phyloP scores from a whole-genome alignment of 345 rosid genomes.

The Laguncularia racemosa region DNA sequence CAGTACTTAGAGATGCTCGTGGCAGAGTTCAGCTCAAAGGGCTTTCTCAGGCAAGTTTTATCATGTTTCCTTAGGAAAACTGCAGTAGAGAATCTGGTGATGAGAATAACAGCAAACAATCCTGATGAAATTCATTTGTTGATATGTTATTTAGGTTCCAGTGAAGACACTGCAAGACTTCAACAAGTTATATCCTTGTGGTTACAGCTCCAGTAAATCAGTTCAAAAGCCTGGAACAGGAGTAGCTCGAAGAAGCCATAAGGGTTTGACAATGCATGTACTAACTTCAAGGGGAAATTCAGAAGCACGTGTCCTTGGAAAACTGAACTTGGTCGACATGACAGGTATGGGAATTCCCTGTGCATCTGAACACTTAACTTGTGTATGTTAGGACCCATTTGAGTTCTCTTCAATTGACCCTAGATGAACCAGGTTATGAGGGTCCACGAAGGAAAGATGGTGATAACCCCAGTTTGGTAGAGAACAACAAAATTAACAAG shows the following conservation, averaged over 20 bases:
- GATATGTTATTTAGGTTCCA: constrained; percentile 28
- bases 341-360: constrained; percentile 35
- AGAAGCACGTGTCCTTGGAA: constrained; percentile 24
- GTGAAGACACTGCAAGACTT: constrained; percentile 50
- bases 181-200: constrained; percentile 30
- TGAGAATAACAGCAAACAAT: not conserved
- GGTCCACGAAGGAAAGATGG: constrained; percentile 41
- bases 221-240: constrained; percentile 24
- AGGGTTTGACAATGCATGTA: constrained; percentile 49
- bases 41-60: constrained; percentile 59
- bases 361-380: not conserved
- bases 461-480: constrained; percentile 25
- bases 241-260: constrained; percentile 35
- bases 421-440: constrained; percentile 46
- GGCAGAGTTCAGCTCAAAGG: constrained; percentile 65
- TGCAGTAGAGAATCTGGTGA: not conserved
- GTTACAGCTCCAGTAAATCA: constrained; percentile 17
- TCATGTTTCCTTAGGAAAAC: not conserved
- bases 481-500: constrained; percentile 48
- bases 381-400: not conserved
- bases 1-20: constrained; percentile 34
- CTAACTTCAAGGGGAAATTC: constrained; percentile 9
- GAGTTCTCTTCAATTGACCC: too few relatives aligned
- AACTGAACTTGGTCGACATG: constrained; percentile 67
- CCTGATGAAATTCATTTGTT: not conserved